A percentile compares a stretch with the other conserved stretches of the same genome.
phyloP scores from a whole-genome alignment of 1,284 basidiomycete species.

The Heterobasidion annosum region DNA sequence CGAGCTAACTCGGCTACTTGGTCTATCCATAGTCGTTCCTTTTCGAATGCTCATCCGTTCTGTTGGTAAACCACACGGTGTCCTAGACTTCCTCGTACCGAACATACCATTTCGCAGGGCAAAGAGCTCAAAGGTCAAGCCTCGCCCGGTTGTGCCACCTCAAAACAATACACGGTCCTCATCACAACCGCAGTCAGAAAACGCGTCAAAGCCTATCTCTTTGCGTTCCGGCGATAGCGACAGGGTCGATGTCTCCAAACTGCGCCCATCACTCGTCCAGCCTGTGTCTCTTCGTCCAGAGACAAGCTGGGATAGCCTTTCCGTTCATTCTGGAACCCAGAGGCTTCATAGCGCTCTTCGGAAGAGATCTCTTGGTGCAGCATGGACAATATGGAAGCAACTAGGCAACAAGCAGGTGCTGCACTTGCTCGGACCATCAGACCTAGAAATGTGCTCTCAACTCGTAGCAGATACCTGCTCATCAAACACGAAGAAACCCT shows the following conservation, averaged over 20 bases:
- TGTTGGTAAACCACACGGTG: slow-evolving; percentile 7
- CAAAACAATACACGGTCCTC: background rate
- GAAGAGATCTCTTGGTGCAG: slow-evolving; percentile 8
- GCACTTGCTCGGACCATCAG: slow-evolving; percentile 30
- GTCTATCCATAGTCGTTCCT: background rate
- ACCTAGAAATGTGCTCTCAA: slow-evolving; percentile 29
- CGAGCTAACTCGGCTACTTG: background rate
- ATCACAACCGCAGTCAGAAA: background rate
- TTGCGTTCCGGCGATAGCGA: background rate
- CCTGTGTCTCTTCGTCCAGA: too few species aligned
- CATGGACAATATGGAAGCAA: slow-evolving; percentile 31
- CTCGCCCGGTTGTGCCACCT: background rate
- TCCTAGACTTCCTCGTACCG: slow-evolving; percentile 19
- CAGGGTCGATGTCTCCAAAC: too few species aligned
- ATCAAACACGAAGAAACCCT: slow-evolving; percentile 10
- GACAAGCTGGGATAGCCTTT: background rate
- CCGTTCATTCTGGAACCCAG: background rate
- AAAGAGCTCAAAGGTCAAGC: background rate
- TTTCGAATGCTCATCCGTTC: slow-evolving; percentile 12
- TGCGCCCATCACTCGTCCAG: too few species aligned
- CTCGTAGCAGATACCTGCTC: slow-evolving; percentile 23
- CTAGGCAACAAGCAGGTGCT: slow-evolving; percentile 35
- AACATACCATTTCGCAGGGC: background rate
- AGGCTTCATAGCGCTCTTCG: slow-evolving; percentile 12
- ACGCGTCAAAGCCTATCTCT: background rate